These are phyloP conservation scores for Aspergillus sp. DNA, from an alignment of 2,329 filamentous ascomycete species.

Conservation along the genomic window DNA sequence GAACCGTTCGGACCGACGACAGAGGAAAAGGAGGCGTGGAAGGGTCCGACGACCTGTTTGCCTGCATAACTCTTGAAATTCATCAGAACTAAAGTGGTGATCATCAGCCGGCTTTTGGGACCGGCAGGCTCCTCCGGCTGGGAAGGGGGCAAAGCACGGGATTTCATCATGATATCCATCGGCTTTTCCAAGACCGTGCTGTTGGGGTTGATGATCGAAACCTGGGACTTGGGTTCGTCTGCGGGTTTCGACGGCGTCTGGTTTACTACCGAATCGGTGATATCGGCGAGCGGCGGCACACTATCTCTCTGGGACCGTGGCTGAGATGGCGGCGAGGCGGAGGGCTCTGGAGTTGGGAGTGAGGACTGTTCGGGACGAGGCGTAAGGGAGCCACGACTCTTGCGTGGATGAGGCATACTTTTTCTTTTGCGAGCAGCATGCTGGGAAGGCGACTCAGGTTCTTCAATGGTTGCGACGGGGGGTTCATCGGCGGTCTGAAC, in stretches of 20 bases:
- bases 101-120: constrained; percentile 84
- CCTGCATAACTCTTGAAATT: constrained; percentile 99
- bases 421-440: constrained; percentile 64
- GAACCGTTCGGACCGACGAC: constrained; percentile 98
- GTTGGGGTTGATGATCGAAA: constrained; percentile 68
- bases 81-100: constrained; percentile 84
- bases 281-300: constrained; percentile 67
- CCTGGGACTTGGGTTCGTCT: constrained; percentile 47
- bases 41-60: constrained; percentile 89
- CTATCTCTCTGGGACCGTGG: constrained; percentile 38
- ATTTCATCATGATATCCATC: constrained; percentile 90
- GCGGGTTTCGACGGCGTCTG: constrained; percentile 49
- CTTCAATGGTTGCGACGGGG: constrained; percentile 37
- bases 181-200: constrained; percentile 79
- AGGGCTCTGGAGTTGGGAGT: constrained; percentile 50
- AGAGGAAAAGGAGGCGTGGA: constrained; percentile 95
- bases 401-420: constrained; percentile 49
- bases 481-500: constrained; percentile 25
- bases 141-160: constrained; percentile 65
- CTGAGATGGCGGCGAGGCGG: constrained; percentile 51
- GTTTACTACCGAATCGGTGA: constrained; percentile 67
- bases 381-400: constrained; percentile 41
- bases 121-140: constrained; percentile 69
- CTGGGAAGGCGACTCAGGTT: constrained; percentile 55
- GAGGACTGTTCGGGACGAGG: constrained; percentile 38